These are phyloP conservation scores for Talaromyces sp. DNA, from an alignment of 2,329 filamentous ascomycete species.

Conservation along the genomic window DNA sequence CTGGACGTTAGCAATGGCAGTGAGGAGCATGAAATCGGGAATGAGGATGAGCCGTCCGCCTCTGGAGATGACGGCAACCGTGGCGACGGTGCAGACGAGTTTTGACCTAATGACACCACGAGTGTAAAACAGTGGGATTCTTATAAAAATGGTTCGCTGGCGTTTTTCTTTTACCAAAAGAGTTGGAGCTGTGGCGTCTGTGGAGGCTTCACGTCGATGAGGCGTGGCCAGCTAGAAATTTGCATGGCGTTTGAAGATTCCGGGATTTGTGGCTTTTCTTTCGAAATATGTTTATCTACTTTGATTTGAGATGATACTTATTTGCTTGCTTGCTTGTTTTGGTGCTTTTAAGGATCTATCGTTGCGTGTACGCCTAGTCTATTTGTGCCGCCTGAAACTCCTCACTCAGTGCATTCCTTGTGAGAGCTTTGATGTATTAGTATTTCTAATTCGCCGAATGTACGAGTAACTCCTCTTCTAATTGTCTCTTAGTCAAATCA, in stretches of 20 bases:
- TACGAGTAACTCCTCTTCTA: not conserved
- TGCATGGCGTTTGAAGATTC: not conserved
- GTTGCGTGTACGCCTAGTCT: not conserved
- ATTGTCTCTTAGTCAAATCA: not conserved
- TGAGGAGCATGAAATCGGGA: constrained; percentile 24
- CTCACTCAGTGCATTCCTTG: not conserved
- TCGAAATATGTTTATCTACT: not conserved
- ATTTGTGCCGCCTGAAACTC: not conserved
- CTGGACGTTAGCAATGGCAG: constrained; percentile 34
- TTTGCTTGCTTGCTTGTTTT: not conserved
- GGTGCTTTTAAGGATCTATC: not conserved
- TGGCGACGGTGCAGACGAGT: constrained; percentile 8
- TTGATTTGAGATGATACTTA: not conserved
- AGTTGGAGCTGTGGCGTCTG: not conserved
- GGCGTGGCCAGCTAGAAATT: not conserved
- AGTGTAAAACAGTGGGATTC: constrained; percentile 1
- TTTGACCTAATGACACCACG: constrained; percentile 2
- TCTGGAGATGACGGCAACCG: constrained; percentile 4
- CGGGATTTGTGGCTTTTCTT: not conserved
- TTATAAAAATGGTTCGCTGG: not conserved
- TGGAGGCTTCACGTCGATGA: not conserved
- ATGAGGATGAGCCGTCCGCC: constrained; percentile 17
- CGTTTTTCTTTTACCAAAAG: constrained; percentile 1
- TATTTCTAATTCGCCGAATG: not conserved
- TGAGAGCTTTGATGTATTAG: not conserved